phyloP scores from a whole-genome alignment of 2,329 filamentous ascomycete genomes.

The Nothomitra cinnamomea region DNA sequence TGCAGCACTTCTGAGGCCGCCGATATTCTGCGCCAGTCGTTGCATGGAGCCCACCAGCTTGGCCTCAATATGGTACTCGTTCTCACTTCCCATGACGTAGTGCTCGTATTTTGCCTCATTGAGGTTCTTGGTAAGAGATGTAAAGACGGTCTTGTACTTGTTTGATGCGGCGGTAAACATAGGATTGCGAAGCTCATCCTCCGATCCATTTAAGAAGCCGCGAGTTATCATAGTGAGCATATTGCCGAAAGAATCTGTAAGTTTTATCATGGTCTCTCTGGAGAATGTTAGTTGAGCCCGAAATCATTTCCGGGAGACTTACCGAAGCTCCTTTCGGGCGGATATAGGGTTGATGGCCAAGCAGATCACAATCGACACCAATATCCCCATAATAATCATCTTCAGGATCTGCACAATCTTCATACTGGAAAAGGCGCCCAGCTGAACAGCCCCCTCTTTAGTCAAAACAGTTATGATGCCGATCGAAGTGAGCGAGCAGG shows the following conservation, averaged over 20 bases:
- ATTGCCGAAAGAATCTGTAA: slow-evolving; percentile 59
- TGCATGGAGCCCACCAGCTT: slow-evolving; percentile 72
- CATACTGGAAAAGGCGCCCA: slow-evolving; percentile 60
- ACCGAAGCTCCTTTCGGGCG: slow-evolving; percentile 53
- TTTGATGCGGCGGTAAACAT: slow-evolving; percentile 45
- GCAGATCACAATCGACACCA: slow-evolving; percentile 55
- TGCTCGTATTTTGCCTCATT: slow-evolving; percentile 82
- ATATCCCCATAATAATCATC: slow-evolving; percentile 66
- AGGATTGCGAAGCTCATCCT: slow-evolving; percentile 54
- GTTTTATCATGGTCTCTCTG: slow-evolving; percentile 48
- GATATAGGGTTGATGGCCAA: slow-evolving; percentile 63
- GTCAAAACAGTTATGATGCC: slow-evolving; percentile 81
- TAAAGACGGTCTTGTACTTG: slow-evolving; percentile 49
- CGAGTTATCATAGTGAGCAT: slow-evolving; percentile 69
- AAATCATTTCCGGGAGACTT: neutral
- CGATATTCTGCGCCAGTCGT: slow-evolving; percentile 70
- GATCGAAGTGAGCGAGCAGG: slow-evolving; percentile 70
- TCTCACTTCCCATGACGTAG: slow-evolving; percentile 63
- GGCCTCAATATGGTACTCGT: slow-evolving; percentile 61
- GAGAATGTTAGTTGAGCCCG: neutral
- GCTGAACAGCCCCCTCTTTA: slow-evolving; percentile 77
- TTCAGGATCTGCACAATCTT: slow-evolving; percentile 72
- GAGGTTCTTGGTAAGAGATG: slow-evolving; percentile 56
- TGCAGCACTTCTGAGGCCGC: slow-evolving; percentile 77
- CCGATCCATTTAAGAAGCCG: slow-evolving; percentile 68